Evolutionary conservation across 1,139 yeast species (phyloP).

Genomic region (Geotrichum bryndzae): DNA sequence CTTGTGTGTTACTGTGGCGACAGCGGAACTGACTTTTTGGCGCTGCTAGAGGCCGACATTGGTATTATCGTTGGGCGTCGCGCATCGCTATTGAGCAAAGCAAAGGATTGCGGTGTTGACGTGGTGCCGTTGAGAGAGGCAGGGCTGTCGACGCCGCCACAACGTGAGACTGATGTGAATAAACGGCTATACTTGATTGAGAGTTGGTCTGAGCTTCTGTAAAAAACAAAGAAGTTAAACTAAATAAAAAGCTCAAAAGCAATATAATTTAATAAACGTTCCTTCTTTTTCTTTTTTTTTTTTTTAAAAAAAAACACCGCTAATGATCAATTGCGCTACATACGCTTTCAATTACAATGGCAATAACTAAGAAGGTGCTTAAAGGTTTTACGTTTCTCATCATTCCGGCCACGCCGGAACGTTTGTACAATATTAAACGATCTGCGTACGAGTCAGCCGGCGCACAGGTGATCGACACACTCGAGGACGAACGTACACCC

Average conservation of each 20-base stretch:
- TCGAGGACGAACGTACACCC: not conserved
- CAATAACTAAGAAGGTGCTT: not conserved
- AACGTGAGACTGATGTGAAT: not conserved
- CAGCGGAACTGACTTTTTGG: constrained; percentile 55
- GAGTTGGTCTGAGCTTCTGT: not conserved
- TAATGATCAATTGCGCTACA: not conserved
- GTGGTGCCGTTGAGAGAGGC: not conserved
- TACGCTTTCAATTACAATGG: not conserved
- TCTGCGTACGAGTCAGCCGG: not conserved
- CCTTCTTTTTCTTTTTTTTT: not conserved
- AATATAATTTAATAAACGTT: not conserved
- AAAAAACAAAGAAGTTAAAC: not conserved
- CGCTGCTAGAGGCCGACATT: constrained; percentile 45
- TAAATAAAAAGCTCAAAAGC: not conserved
- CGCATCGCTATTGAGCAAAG: not conserved
- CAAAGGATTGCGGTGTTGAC: not conserved
- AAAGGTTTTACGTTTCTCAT: not conserved
- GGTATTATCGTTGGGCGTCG: constrained; percentile 43
- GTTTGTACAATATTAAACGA: not conserved
- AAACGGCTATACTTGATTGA: not conserved
- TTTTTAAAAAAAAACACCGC: not conserved
- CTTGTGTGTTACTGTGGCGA: constrained; percentile 55
- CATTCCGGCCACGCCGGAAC: not conserved
- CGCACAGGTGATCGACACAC: not conserved
- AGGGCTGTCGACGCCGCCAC: not conserved